Conservation (phyloP, 192 early-diverging fungal genomes). For the Backusella sp. region DNA sequence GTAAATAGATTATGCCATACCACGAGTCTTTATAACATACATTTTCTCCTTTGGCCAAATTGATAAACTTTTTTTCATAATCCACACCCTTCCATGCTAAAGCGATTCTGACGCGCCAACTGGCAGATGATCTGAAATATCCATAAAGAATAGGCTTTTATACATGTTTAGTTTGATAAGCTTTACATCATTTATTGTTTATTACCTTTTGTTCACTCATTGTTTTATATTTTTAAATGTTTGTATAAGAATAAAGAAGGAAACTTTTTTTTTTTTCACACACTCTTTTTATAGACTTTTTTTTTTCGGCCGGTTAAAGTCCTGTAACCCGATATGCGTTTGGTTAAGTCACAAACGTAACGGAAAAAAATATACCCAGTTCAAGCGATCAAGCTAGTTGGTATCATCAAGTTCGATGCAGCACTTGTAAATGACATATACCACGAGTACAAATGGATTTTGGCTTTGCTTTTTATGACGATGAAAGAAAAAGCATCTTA, state of each 20-base stretch:
- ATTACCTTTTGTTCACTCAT: constrained; percentile 11
- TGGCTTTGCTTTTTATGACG: too few species aligned
- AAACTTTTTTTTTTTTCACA: neutral
- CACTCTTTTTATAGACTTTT: neutral
- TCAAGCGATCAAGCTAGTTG: neutral
- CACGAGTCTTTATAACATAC: constrained; percentile 21
- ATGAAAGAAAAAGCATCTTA: too few species aligned
- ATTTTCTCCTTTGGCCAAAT: constrained; percentile 78
- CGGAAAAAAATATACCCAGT: neutral
- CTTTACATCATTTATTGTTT: too few species aligned
- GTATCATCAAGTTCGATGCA: too few species aligned
- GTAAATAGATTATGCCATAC: neutral
- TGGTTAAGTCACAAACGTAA: neutral
- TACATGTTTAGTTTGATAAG: too few species aligned
- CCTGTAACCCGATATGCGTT: neutral
- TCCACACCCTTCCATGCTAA: constrained; percentile 75
- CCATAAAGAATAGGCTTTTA: constrained; percentile 54
- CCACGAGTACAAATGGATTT: too few species aligned
- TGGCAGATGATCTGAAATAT: constrained; percentile 77
- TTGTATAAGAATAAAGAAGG: neutral
- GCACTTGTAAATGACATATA: too few species aligned
- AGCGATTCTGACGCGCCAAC: constrained; percentile 74
- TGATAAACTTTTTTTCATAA: constrained; percentile 63
- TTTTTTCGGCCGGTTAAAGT: neutral
- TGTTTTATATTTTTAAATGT: neutral